Evolutionary conservation across 1,284 basidiomycete genomes (phyloP).

Genomic region (Vanrija sp.): DNA sequence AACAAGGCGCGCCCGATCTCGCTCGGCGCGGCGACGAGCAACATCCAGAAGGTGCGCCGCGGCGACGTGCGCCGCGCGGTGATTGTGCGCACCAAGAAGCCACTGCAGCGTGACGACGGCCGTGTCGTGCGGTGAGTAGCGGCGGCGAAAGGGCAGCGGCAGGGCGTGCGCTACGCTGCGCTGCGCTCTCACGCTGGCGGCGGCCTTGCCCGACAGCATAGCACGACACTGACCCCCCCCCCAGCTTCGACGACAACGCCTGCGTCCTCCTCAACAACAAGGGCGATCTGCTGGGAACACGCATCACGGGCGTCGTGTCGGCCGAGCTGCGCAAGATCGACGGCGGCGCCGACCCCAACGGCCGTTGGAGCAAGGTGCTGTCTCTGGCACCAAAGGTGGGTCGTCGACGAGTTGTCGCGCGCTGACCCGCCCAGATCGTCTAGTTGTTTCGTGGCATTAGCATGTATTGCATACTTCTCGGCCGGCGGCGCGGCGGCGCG

Average conservation of each 20-base stretch:
- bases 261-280: slow-evolving; percentile 95
- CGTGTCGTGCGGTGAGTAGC: slow-evolving; percentile 40
- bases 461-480: slow-evolving; percentile 10
- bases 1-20: slow-evolving; percentile 81
- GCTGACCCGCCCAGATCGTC: slow-evolving; percentile 5
- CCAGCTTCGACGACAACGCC: slow-evolving; percentile 95
- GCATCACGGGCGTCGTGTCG: slow-evolving; percentile 90
- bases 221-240: not conserved
- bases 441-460: not conserved
- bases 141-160: no score
- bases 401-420: not conserved
- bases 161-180: no score
- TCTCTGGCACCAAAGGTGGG: slow-evolving; percentile 84
- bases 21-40: slow-evolving; percentile 45
- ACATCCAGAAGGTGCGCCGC: slow-evolving; percentile 67
- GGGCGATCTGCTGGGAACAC: slow-evolving; percentile 91
- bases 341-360: slow-evolving; percentile 57
- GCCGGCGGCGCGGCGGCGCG: no score
- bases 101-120: slow-evolving; percentile 40
- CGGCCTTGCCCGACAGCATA: not conserved
- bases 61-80: slow-evolving; percentile 94
- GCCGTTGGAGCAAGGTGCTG: slow-evolving; percentile 83
- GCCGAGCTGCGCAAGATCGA: slow-evolving; percentile 67
- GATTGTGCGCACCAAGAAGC: slow-evolving; percentile 74
- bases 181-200: not conserved